Evolutionary conservation across 176 grass and related monocot genomes (phyloP).

Genomic region (Alloteropsis semialata): DNA sequence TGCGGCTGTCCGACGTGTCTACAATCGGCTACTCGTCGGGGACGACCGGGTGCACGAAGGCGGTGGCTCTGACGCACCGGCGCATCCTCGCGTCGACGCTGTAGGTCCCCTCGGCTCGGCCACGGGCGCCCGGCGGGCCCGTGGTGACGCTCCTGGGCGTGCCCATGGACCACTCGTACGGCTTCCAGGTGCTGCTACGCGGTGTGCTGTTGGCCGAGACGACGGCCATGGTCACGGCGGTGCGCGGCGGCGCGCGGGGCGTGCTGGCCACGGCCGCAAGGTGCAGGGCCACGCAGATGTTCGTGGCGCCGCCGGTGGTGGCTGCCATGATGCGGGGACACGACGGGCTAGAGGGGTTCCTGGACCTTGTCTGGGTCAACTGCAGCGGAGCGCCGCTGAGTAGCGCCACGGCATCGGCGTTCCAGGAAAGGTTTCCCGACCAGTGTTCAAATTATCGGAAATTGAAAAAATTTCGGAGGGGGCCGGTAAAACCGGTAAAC

Average conservation of each 20-base stretch:
- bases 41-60: not conserved
- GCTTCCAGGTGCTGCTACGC: not conserved
- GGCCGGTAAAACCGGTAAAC: too few species aligned
- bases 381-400: constrained; percentile 6
- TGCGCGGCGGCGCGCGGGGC: not conserved
- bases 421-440: constrained; percentile 3
- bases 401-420: not conserved
- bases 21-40: constrained; percentile 1
- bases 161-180: constrained; percentile 2
- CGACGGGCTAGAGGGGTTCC: not conserved
- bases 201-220: not conserved
- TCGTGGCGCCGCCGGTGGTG: constrained; percentile 3
- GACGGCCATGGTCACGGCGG: not conserved
- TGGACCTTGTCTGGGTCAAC: not conserved
- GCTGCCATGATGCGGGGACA: not conserved
- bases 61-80: constrained; percentile 1
- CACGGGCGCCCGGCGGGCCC: not conserved
- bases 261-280: not conserved
- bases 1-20: not conserved
- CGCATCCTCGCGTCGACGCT: not conserved
- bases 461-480: too few species aligned
- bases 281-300: constrained; percentile 6
- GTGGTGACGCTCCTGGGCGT: not conserved
- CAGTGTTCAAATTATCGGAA: too few species aligned
- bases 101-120: not conserved